A percentile compares a stretch with the other conserved stretches of the same genome.
phyloP scores from a whole-genome alignment of 2,329 filamentous ascomycete genomes.

The Diaporthe sp. region DNA sequence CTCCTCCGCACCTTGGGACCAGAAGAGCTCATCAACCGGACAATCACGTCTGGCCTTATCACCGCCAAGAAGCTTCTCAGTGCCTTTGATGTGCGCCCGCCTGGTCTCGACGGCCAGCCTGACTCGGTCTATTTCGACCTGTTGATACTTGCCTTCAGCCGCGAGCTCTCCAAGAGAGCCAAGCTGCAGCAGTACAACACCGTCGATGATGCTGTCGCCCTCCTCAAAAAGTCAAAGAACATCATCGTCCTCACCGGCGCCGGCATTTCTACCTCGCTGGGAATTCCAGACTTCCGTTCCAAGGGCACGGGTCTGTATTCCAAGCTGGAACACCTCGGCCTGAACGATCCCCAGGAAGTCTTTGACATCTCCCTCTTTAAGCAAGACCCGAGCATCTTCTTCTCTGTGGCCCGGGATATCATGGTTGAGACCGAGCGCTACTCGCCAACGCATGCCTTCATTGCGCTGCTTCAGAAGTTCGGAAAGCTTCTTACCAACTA shows the following conservation, averaged over 20 bases:
- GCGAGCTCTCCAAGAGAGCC: constrained; percentile 84
- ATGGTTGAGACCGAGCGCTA: constrained; percentile 84
- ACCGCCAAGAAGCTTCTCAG: constrained; percentile 87
- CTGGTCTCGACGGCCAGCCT: constrained; percentile 76
- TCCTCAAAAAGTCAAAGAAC: constrained; percentile 82
- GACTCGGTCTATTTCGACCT: constrained; percentile 83
- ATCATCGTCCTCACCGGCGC: constrained; percentile 96
- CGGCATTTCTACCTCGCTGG: constrained; percentile 95
- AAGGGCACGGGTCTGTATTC: constrained; percentile 94
- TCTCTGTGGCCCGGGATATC: constrained; percentile 91
- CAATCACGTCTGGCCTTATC: constrained; percentile 77
- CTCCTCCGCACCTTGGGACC: constrained; percentile 84
- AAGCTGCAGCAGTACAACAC: constrained; percentile 87
- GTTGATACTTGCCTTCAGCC: constrained; percentile 81
- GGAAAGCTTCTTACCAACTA: constrained; percentile 96
- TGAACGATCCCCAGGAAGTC: constrained; percentile 90
- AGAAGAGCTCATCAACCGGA: constrained; percentile 80
- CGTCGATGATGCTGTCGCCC: constrained; percentile 85
- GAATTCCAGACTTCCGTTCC: constrained; percentile 96
- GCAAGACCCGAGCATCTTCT: constrained; percentile 90
- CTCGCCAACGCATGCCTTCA: constrained; percentile 95
- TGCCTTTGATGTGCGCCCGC: constrained; percentile 84
- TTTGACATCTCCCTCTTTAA: constrained; percentile 93
- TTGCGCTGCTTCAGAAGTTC: constrained; percentile 88
- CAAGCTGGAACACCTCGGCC: constrained; percentile 82